These are phyloP conservation scores for Xylariaceae sp. DNA, from an alignment of 2,329 filamentous ascomycete genomes.

Conservation along the genomic window DNA sequence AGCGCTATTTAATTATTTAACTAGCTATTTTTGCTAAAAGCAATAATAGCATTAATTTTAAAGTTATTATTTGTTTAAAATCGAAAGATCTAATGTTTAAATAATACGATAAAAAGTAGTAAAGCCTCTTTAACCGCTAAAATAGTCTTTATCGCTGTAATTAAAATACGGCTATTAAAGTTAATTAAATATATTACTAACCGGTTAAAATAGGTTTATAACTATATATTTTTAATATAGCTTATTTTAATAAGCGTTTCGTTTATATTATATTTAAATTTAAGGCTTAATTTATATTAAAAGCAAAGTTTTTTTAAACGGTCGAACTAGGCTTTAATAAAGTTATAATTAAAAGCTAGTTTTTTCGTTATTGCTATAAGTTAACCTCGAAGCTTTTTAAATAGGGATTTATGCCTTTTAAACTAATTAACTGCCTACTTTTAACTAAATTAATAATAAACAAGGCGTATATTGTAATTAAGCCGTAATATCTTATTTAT, in stretches of 20 bases:
- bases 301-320: background rate
- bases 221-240: no score
- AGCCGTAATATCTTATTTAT: background rate
- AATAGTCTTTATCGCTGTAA: background rate
- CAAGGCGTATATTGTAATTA: background rate
- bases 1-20: background rate
- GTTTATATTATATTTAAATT: no score
- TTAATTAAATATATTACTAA: no score
- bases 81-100: background rate
- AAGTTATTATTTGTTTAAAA: no score
- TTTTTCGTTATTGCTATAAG: background rate
- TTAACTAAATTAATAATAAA: no score
- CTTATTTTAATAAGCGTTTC: no score
- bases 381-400: background rate
- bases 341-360: background rate
- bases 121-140: background rate
- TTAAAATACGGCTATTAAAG: background rate
- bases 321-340: background rate
- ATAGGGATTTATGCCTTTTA: background rate
- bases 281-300: background rate
- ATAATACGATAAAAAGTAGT: background rate
- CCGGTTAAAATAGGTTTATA: no score
- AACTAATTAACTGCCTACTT: no score
- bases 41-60: no score
- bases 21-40: no score